These are phyloP conservation scores for Talaromyces liani DNA, from an alignment of 495 filamentous ascomycete genomes.

Conservation along the genomic window DNA sequence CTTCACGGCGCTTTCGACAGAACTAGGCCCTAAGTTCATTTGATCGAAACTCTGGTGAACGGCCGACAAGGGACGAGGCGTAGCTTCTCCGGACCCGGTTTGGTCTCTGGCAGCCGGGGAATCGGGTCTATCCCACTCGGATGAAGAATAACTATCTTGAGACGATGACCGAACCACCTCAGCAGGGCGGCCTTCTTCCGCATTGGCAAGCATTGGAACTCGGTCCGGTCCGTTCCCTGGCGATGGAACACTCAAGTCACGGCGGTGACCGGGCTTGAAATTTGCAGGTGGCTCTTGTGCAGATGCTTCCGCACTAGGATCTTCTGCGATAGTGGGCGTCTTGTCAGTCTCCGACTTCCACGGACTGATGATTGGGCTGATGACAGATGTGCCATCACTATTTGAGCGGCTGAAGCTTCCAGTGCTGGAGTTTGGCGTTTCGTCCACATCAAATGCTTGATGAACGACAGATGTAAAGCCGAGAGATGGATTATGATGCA, in stretches of 20 bases:
- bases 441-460: conserved; percentile 61
- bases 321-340: conserved; percentile 54
- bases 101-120: background rate
- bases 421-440: conserved; percentile 46
- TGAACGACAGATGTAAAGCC: conserved; percentile 63
- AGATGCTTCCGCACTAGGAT: conserved; percentile 29
- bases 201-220: conserved; percentile 43
- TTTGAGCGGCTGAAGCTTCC: conserved; percentile 50
- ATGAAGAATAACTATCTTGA: background rate
- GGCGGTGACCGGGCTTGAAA: conserved; percentile 51
- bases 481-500: conserved; percentile 49
- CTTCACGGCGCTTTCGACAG: background rate
- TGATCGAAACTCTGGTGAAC: conserved; percentile 5
- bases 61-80: conserved; percentile 5
- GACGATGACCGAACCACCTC: conserved; percentile 19
- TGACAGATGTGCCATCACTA: conserved; percentile 56
- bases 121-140: background rate
- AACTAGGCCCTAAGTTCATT: background rate
- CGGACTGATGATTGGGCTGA: conserved; percentile 62
- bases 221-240: conserved; percentile 56
- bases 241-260: conserved; percentile 55
- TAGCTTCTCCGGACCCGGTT: conserved; percentile 3
- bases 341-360: conserved; percentile 30
- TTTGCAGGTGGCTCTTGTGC: conserved; percentile 22
- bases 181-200: conserved; percentile 29